These are phyloP conservation scores for Populus alba DNA, from an alignment of 345 rosid species.

Conservation along the genomic window DNA sequence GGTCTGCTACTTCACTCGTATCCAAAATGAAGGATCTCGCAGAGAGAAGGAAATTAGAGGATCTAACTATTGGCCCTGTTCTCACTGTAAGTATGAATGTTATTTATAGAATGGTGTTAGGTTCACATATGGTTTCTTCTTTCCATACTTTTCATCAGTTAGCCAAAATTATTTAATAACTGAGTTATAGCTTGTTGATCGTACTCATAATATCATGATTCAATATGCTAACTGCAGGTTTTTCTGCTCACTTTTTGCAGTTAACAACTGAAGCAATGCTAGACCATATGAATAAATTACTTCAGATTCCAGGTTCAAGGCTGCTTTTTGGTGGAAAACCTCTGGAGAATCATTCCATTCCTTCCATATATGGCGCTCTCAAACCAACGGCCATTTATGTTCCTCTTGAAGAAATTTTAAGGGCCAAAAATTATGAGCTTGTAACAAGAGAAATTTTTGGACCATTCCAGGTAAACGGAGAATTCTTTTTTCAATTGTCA, in stretches of 20 bases:
- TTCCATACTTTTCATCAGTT: too few species aligned
- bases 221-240: background rate
- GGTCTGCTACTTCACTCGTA: conserved; percentile 62
- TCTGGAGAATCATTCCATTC: conserved; percentile 80
- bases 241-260: conserved; percentile 32
- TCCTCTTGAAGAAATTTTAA: conserved; percentile 85
- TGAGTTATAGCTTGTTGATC: background rate
- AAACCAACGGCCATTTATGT: conserved; percentile 84
- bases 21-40: conserved; percentile 78
- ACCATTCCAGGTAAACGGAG: conserved; percentile 77
- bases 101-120: background rate
- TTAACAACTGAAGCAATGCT: conserved; percentile 85
- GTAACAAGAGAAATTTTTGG: conserved; percentile 91
- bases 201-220: background rate
- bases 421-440: conserved; percentile 61
- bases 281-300: conserved; percentile 73
- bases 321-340: conserved; percentile 86
- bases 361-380: conserved; percentile 80
- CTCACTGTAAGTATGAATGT: conserved; percentile 66
- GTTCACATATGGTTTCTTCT: background rate
- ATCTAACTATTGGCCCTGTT: conserved; percentile 89
- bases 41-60: conserved; percentile 82
- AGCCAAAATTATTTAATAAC: background rate
- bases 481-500: background rate
- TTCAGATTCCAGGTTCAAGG: conserved; percentile 76